Conservation (phyloP, 352 stramenopile species). For the Phytophthora pini region DNA sequence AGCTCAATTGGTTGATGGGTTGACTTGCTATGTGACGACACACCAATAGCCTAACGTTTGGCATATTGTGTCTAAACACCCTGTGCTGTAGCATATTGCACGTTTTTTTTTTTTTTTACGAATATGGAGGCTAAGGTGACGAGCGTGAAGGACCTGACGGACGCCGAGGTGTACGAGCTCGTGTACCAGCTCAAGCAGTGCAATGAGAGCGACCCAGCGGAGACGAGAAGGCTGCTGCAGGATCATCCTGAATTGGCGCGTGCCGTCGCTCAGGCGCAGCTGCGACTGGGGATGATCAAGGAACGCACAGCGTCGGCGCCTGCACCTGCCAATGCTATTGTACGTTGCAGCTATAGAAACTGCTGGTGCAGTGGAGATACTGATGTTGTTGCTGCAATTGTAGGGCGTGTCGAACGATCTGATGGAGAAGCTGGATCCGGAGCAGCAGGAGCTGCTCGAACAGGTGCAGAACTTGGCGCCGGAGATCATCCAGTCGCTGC, state of each 20-base stretch:
- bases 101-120: not conserved
- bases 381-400: conserved; percentile 1
- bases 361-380: not conserved
- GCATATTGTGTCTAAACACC: not conserved
- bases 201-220: conserved; percentile 78
- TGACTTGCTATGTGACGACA: not conserved
- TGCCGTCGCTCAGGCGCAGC: conserved; percentile 72
- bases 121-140: conserved; percentile 39
- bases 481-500: conserved; percentile 82
- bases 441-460: conserved; percentile 82
- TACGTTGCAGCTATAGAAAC: conserved; percentile 18
- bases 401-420: conserved; percentile 70
- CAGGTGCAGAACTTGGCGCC: conserved; percentile 84
- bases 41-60: conserved; percentile 6
- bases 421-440: conserved; percentile 73
- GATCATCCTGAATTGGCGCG: conserved; percentile 79
- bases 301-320: conserved; percentile 44
- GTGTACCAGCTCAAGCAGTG: conserved; percentile 83
- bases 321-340: conserved; percentile 57
- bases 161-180: conserved; percentile 75
- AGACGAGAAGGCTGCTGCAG: conserved; percentile 72
- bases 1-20: not conserved
- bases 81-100: not conserved
- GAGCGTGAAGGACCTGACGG: conserved; percentile 58
- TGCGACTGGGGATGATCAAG: conserved; percentile 78